Conservation (phyloP, 108 stramenopile species). For the Asterionellopsis glacialis region DNA sequence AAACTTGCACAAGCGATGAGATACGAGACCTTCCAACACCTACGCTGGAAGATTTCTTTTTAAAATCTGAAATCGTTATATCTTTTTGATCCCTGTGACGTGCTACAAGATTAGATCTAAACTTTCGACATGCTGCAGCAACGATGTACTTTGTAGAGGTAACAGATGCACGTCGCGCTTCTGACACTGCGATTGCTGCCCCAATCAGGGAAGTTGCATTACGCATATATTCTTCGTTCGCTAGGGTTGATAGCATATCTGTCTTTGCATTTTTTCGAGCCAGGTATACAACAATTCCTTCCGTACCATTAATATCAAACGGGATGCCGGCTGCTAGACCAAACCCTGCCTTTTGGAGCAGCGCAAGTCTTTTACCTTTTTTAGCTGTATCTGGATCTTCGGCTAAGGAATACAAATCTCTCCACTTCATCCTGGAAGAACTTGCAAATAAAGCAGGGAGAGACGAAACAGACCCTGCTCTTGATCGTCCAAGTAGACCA, state of each 20-base stretch:
- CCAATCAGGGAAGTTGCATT: constrained; percentile 39
- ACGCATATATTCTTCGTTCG: constrained; percentile 20
- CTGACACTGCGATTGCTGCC: constrained; percentile 14
- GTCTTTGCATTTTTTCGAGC: constrained; percentile 8
- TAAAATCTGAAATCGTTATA: neutral
- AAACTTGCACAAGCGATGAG: neutral
- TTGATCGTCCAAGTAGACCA: constrained; percentile 1
- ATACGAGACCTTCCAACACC: neutral
- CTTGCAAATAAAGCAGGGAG: neutral
- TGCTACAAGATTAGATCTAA: neutral
- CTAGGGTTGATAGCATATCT: constrained; percentile 13
- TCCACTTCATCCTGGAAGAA: constrained; percentile 5
- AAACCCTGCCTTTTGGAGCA: constrained; percentile 20
- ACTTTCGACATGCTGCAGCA: neutral
- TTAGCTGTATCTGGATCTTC: constrained; percentile 17
- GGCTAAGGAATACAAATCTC: constrained; percentile 19
- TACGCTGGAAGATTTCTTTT: no score
- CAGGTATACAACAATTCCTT: constrained; percentile 40
- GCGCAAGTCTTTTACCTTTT: constrained; percentile 3
- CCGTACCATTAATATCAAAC: constrained; percentile 13
- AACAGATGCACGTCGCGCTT: constrained; percentile 9
- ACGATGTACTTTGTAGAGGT: constrained; percentile 11
- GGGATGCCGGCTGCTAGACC: constrained; percentile 13
- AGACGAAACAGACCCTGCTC: neutral
- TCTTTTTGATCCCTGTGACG: neutral